Percentiles rank a stretch among this genome's conserved stretches.
Evolutionary conservation across 805 yeast species (phyloP).

Genomic region (Sugiyamaella lignohabitans): DNA sequence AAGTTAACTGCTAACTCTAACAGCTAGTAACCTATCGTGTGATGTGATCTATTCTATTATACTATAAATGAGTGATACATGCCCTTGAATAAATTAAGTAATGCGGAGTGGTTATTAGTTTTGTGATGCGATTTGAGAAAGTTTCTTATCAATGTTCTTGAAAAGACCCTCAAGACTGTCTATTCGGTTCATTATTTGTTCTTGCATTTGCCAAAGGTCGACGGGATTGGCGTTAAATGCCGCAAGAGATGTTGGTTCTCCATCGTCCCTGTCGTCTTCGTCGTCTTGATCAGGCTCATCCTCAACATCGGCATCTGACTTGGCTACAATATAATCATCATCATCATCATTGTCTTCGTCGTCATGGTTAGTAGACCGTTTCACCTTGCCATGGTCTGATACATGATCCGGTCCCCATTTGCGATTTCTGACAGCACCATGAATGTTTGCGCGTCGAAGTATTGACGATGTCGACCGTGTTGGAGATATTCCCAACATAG

Average conservation of each 20-base stretch:
- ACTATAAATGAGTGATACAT: no score
- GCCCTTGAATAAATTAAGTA: no score
- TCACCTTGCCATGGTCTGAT: background rate
- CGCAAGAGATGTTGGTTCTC: no score
- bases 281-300: conserved; percentile 3
- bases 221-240: background rate
- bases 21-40: no score
- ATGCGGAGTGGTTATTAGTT: no score
- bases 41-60: no score
- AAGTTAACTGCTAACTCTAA: no score
- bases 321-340: background rate
- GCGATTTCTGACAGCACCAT: background rate
- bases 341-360: background rate
- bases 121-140: no score
- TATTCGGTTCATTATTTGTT: conserved; percentile 7
- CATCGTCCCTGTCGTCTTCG: background rate
- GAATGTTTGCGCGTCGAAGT: conserved; percentile 1
- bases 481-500: conserved; percentile 10
- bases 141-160: conserved; percentile 8
- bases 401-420: background rate
- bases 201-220: conserved; percentile 4
- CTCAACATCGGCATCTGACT: conserved; percentile 8
- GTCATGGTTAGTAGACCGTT: conserved; percentile 2
- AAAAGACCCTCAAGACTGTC: conserved; percentile 13
- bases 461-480: conserved; percentile 14